These are phyloP conservation scores for Dactylonectria estremocensis DNA, from an alignment of 2,329 filamentous ascomycete genomes.

Conservation along the genomic window DNA sequence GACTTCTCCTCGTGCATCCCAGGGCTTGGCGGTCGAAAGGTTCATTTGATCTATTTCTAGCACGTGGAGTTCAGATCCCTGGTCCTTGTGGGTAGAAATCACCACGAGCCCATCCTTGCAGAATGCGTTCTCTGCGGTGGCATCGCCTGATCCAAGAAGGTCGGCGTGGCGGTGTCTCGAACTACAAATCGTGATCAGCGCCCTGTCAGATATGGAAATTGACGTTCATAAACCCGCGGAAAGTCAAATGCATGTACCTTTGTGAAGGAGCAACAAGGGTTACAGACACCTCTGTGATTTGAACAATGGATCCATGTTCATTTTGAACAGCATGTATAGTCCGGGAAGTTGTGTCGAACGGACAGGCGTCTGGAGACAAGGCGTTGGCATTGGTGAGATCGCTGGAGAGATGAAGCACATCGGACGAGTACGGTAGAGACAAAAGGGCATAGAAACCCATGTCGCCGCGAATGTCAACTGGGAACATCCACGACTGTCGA, in stretches of 20 bases:
- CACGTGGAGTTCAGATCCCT: slow-evolving; percentile 57
- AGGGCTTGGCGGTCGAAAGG: slow-evolving; percentile 49
- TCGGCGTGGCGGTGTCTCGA: slow-evolving; percentile 52
- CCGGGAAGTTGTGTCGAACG: slow-evolving; percentile 67
- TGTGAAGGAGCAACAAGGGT: slow-evolving; percentile 56
- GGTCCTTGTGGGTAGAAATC: slow-evolving; percentile 58
- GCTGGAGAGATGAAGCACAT: slow-evolving; percentile 63
- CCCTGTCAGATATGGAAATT: not conserved
- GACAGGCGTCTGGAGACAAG: slow-evolving; percentile 57
- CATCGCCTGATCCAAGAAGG: slow-evolving; percentile 47
- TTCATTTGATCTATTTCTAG: slow-evolving; percentile 55
- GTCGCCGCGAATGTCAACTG: slow-evolving; percentile 37
- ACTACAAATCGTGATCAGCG: slow-evolving; percentile 40
- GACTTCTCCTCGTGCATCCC: slow-evolving; percentile 62
- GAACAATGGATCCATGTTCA: slow-evolving; percentile 59
- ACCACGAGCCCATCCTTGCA: slow-evolving; percentile 57
- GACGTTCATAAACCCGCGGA: not conserved
- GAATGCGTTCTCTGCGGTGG: slow-evolving; percentile 60
- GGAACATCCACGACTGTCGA: slow-evolving; percentile 69
- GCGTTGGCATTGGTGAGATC: slow-evolving; percentile 64
- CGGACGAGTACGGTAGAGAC: slow-evolving; percentile 65
- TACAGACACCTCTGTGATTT: slow-evolving; percentile 67
- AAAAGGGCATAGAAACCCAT: slow-evolving; percentile 58
- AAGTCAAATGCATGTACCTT: slow-evolving; percentile 50
- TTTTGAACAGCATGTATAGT: slow-evolving; percentile 65